phyloP scores from a whole-genome alignment of 1,284 basidiomycete species.

The Puccinia brachypodii region DNA sequence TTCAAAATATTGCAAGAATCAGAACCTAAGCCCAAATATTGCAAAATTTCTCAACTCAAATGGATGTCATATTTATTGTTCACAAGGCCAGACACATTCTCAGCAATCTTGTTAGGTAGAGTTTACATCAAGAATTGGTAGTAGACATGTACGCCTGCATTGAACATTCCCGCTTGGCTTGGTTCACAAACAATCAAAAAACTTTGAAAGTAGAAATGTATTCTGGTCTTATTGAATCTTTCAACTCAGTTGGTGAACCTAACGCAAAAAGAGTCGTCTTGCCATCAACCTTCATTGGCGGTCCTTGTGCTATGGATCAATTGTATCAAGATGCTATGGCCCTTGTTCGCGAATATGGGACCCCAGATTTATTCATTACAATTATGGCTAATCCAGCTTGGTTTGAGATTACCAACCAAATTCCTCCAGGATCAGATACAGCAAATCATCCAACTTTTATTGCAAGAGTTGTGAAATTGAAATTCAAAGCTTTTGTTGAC shows the following conservation, averaged over 20 bases:
- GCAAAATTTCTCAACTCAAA: neutral
- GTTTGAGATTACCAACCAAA: neutral
- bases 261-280: constrained; percentile 54
- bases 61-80: neutral
- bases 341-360: constrained; percentile 55
- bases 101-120: neutral
- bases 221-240: neutral
- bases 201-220: neutral
- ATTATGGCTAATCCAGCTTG: constrained; percentile 59
- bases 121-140: neutral
- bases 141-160: constrained; percentile 22
- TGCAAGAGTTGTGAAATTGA: neutral
- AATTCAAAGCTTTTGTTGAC: neutral
- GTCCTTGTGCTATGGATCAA: constrained; percentile 56
- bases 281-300: constrained; percentile 58
- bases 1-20: neutral
- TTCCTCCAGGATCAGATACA: neutral
- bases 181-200: neutral
- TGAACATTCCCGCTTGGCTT: neutral
- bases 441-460: neutral
- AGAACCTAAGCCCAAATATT: neutral
- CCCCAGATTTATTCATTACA: constrained; percentile 59
- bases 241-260: neutral
- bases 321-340: constrained; percentile 59
- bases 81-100: neutral